Evolutionary conservation across 2,329 filamentous ascomycete genomes (phyloP).

Genomic region (Trichoderma atrobrunneum): DNA sequence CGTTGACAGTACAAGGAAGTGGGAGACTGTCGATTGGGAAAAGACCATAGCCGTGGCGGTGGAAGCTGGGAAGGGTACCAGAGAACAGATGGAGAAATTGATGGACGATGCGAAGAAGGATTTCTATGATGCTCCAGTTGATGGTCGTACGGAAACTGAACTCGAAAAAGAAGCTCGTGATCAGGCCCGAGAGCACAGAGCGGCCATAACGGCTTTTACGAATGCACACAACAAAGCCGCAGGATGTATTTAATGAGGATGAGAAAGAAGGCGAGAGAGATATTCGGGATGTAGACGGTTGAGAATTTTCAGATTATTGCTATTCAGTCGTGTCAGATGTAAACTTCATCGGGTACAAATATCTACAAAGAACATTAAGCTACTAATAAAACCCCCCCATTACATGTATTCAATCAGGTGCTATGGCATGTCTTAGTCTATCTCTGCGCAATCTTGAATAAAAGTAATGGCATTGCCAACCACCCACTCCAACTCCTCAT

Average conservation of each 20-base stretch:
- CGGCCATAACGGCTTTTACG: neutral
- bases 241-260: neutral
- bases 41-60: neutral
- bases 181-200: neutral
- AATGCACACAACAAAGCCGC: neutral
- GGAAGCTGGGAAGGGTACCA: neutral
- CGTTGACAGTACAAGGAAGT: neutral
- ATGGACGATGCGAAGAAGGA: neutral
- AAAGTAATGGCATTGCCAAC: neutral
- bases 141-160: neutral
- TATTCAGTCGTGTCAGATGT: neutral
- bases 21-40: neutral
- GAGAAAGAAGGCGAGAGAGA: neutral
- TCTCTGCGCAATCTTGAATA: neutral
- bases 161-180: too few species aligned
- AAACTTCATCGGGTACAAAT: neutral
- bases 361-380: neutral
- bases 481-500: constrained; percentile 8
- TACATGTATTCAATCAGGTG: too few species aligned
- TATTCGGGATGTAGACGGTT: neutral
- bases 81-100: neutral
- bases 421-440: neutral
- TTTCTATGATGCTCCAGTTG: neutral
- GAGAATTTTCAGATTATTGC: neutral
- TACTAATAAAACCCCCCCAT: too few species aligned